A percentile compares a stretch with the other conserved stretches of the same genome.
Evolutionary conservation across 2,329 filamentous ascomycete genomes (phyloP).

Genomic region (Xylariaceae sp.): DNA sequence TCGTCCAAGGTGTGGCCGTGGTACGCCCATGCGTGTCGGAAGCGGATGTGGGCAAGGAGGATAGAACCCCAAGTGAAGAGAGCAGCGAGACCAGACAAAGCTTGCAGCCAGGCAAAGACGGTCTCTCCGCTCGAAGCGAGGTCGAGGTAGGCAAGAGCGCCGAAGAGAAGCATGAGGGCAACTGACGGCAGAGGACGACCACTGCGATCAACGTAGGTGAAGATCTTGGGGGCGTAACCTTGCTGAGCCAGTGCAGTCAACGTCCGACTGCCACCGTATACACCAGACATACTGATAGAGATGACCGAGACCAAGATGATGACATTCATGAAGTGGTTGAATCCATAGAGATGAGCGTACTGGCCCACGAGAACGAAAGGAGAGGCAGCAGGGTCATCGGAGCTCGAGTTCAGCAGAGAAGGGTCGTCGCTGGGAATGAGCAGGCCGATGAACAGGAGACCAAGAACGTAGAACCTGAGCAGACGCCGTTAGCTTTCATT

Average conservation of each 20-base stretch:
- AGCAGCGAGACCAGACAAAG: slow-evolving; percentile 60
- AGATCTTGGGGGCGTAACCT: slow-evolving; percentile 53
- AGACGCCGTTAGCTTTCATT: slow-evolving; percentile 5
- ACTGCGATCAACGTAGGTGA: slow-evolving; percentile 54
- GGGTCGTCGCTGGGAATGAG: slow-evolving; percentile 44
- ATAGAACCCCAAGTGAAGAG: slow-evolving; percentile 69
- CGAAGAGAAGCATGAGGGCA: slow-evolving; percentile 43
- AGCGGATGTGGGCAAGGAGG: slow-evolving; percentile 65
- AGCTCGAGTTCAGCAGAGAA: slow-evolving; percentile 45
- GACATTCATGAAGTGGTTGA: slow-evolving; percentile 56
- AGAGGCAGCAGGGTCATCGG: slow-evolving; percentile 43
- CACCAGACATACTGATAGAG: slow-evolving; percentile 55
- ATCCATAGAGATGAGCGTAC: slow-evolving; percentile 48
- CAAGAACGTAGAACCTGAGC: slow-evolving; percentile 47
- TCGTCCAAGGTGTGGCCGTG: slow-evolving; percentile 62
- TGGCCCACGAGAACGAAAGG: slow-evolving; percentile 57
- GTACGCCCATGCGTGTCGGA: slow-evolving; percentile 59
- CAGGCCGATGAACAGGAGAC: slow-evolving; percentile 49
- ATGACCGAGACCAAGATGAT: slow-evolving; percentile 57
- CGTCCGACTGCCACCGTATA: slow-evolving; percentile 58
- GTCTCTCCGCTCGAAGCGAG: slow-evolving; percentile 40
- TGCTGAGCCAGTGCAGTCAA: slow-evolving; percentile 57
- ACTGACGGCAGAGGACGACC: slow-evolving; percentile 54
- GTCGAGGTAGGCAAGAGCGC: slow-evolving; percentile 47
- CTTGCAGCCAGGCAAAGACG: slow-evolving; percentile 64